phyloP scores from a whole-genome alignment of 208 protist genomes.

The Histomonas meleagridis region DNA sequence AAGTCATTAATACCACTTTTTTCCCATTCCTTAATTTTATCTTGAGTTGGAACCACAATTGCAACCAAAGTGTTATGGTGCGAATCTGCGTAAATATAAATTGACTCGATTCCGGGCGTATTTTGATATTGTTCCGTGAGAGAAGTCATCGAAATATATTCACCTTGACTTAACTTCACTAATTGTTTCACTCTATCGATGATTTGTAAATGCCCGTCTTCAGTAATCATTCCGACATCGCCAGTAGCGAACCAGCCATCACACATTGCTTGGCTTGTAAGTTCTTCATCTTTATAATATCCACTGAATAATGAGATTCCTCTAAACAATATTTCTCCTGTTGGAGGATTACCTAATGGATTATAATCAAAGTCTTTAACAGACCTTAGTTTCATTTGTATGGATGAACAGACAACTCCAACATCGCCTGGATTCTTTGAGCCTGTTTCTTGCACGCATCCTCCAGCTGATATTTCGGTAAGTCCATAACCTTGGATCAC shows the following conservation, averaged over 20 bases:
- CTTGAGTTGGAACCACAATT: background rate
- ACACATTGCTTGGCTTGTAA: background rate
- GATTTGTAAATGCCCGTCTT: background rate
- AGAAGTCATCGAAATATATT: background rate
- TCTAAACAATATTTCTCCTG: background rate
- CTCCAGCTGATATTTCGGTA: background rate
- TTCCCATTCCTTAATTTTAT: background rate
- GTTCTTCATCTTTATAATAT: background rate
- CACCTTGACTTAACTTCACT: background rate
- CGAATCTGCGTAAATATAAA: slow-evolving; percentile 2
- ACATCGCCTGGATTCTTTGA: background rate
- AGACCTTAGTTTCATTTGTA: background rate
- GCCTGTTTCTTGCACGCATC: background rate
- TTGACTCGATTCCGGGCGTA: background rate
- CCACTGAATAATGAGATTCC: background rate
- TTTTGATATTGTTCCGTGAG: background rate
- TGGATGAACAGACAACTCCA: background rate
- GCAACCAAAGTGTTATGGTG: background rate
- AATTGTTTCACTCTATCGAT: background rate
- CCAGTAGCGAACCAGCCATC: slow-evolving; percentile 26
- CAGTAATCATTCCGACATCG: background rate
- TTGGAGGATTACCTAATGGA: background rate
- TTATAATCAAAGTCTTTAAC: slow-evolving; percentile 1
- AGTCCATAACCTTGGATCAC: background rate
- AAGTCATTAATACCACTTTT: background rate